phyloP scores from a whole-genome alignment of 371 early-diverging fungal species.

The Mortierella sp. region DNA sequence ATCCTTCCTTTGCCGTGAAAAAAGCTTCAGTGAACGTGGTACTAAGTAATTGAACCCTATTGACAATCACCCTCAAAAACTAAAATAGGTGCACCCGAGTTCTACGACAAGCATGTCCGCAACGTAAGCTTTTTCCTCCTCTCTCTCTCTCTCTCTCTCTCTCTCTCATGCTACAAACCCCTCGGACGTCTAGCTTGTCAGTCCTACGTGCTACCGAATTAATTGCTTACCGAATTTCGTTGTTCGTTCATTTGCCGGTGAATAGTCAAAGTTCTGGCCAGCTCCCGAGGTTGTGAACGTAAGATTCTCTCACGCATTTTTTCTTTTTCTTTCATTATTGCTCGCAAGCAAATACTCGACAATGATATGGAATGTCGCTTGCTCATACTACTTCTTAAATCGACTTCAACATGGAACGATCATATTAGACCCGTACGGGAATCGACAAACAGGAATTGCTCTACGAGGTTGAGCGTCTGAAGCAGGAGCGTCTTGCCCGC shows the following conservation, averaged over 20 bases:
- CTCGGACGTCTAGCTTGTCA: not conserved
- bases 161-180: not conserved
- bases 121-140: constrained; percentile 20
- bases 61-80: not conserved
- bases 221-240: not conserved
- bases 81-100: constrained; percentile 51
- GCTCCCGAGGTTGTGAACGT: constrained; percentile 49
- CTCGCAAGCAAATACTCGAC: not conserved
- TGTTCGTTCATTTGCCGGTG: not conserved
- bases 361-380: not conserved
- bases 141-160: not conserved
- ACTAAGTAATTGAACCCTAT: not conserved
- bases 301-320: no score
- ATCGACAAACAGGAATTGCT: constrained; percentile 49
- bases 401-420: not conserved
- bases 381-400: no score
- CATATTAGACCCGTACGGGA: constrained; percentile 48
- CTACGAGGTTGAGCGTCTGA: constrained; percentile 54
- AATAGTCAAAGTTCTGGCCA: constrained; percentile 52
- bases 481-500: constrained; percentile 54
- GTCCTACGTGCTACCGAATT: not conserved
- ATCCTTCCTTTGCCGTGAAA: not conserved
- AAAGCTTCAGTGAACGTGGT: not conserved
- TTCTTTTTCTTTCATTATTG: not conserved
- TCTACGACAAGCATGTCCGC: constrained; percentile 58